Evolutionary conservation across 129 eudicot genomes (phyloP).

Genomic region (Escallonia rubra): DNA sequence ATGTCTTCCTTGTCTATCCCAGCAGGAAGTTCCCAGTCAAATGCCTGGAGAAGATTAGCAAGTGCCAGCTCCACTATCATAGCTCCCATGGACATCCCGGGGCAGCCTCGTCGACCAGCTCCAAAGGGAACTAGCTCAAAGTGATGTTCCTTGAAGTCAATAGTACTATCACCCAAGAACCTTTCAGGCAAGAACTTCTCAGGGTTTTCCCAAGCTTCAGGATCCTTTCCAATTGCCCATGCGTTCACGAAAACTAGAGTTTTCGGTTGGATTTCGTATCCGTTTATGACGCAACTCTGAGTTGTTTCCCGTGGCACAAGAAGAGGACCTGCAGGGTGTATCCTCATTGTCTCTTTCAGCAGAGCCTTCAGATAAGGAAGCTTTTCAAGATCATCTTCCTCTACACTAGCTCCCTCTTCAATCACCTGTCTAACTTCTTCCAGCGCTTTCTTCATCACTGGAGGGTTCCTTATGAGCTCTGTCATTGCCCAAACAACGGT

Average conservation of each 20-base stretch:
- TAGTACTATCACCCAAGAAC: slow-evolving; percentile 8
- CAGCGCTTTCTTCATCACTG: background rate
- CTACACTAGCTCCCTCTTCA: slow-evolving; percentile 10
- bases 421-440: slow-evolving; percentile 19
- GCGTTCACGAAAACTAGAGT: slow-evolving; percentile 35
- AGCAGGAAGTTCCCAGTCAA: no score
- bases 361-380: slow-evolving; percentile 38
- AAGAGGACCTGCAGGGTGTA: slow-evolving; percentile 34
- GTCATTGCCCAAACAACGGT: no score
- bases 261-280: slow-evolving; percentile 29
- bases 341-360: slow-evolving; percentile 29
- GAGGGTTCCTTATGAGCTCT: no score
- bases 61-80: no score
- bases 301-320: slow-evolving; percentile 33
- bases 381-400: slow-evolving; percentile 26
- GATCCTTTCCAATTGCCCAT: slow-evolving; percentile 45
- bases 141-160: no score
- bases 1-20: no score
- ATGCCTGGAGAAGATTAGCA: no score
- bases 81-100: no score
- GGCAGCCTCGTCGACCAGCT: no score
- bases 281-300: slow-evolving; percentile 27
- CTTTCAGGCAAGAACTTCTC: slow-evolving; percentile 38
- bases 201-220: slow-evolving; percentile 31
- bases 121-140: no score